Evolutionary conservation across 2,329 filamentous ascomycete genomes (phyloP), one percentile per base, ranked within the genome.

Genomic region (Hypoxylon sp.): DNA sequence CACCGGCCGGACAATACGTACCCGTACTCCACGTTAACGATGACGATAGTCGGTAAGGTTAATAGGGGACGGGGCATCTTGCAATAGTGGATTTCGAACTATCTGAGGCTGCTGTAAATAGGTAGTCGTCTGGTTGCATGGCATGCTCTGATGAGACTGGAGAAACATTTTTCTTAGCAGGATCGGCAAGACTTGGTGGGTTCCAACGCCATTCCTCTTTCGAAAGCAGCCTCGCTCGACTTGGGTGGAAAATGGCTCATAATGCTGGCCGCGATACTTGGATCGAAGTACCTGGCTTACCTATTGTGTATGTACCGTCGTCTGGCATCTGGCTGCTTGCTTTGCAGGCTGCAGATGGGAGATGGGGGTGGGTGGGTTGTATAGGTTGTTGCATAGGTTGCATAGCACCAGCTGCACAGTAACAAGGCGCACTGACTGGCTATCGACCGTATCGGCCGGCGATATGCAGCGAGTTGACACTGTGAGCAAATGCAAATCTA

Each of bases 181-280:
- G 67, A 68, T 68, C 67, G 61, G 58, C 67, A 54, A 46, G 46
- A 59, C 34, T 48, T 20, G 57, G 59, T 59, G 61, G 56, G 58
- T 68, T 69, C 59, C 50, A 63, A 49, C 64, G 39, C 58, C 22
- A 62, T 63, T 63, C 56, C 58, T 50, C 56, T 59, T 65, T 62
- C 39, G 59, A 60, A 59, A 53, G 53, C 57, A 67, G 54, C 63
- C 48, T 61, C 52, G 51, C 41, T 51, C 39, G 53, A 52, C 52
- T 37, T 32, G 55, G 34, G 47, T 55, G 57, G 58, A 69, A 69
- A 69, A 69, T 69, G 67, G 67, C 67, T 69, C 67, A 69, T 69
- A 64, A 58, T 65, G 59, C 55, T 60, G 56, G 56, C 39, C 52
- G 37, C 53, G 32, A 20, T 58, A 49, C 49, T 4, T 44, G 6